Percentiles rank a stretch among this genome's conserved stretches.
phyloP scores from a whole-genome alignment of 352 stramenopile species.

The Globisporangium perplexum region DNA sequence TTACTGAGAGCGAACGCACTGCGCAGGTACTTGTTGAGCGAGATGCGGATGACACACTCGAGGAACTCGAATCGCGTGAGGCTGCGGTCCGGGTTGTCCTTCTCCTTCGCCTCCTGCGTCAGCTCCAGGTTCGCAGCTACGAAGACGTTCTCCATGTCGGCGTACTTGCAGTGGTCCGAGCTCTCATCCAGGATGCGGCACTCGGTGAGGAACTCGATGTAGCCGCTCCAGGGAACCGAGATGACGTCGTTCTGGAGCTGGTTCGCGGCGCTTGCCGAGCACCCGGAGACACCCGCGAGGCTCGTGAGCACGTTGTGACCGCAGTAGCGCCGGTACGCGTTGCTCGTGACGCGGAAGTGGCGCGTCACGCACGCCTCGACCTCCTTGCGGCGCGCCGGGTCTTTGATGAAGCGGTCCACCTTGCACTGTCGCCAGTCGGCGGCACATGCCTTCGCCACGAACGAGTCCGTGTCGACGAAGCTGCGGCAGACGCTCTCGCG shows the following conservation, averaged over 20 bases:
- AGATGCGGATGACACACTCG: constrained; percentile 67
- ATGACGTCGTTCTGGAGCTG: constrained; percentile 67
- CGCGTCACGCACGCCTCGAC: constrained; percentile 45
- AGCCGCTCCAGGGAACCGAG: constrained; percentile 65
- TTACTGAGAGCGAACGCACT: too few relatives aligned
- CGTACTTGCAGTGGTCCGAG: constrained; percentile 58
- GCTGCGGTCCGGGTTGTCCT: constrained; percentile 72
- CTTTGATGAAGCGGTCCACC: constrained; percentile 70
- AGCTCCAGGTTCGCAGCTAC: constrained; percentile 74
- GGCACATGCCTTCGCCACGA: constrained; percentile 54
- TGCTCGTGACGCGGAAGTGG: constrained; percentile 52
- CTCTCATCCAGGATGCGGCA: constrained; percentile 55
- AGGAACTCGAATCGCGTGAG: constrained; percentile 79
- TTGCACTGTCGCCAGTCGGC: constrained; percentile 76
- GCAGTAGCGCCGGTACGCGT: constrained; percentile 62
- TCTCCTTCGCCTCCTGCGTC: constrained; percentile 71
- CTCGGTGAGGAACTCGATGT: constrained; percentile 63
- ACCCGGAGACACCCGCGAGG: constrained; percentile 28
- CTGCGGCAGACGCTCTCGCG: constrained; percentile 53
- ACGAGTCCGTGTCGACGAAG: constrained; percentile 63
- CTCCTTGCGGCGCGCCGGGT: constrained; percentile 43
- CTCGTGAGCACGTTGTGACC: constrained; percentile 55
- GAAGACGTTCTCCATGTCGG: constrained; percentile 78
- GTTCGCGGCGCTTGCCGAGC: constrained; percentile 30
- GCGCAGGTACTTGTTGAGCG: constrained; percentile 73